Evolutionary conservation across 805 yeast genomes (phyloP).

Genomic region (Yamadazyma philogaea): DNA sequence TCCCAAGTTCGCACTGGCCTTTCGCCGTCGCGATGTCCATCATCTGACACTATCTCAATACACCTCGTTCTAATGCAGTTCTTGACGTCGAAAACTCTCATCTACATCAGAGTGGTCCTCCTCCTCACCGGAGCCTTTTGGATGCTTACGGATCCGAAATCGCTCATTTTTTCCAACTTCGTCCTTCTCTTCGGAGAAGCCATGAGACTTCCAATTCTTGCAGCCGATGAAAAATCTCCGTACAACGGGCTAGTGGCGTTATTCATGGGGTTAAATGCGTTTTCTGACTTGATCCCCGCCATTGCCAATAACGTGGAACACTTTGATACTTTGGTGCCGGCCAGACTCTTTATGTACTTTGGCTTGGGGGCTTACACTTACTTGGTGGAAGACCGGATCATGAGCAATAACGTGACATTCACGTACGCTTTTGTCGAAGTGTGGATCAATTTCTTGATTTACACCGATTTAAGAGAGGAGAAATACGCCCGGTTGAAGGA

Average conservation of each 20-base stretch:
- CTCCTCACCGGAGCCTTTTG: conserved; percentile 44
- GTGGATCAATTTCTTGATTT: conserved; percentile 66
- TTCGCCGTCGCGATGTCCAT: too few species aligned
- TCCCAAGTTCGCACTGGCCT: too few species aligned
- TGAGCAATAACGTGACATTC: conserved; percentile 65
- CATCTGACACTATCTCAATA: too few species aligned
- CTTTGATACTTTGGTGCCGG: conserved; percentile 61
- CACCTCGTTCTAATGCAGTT: too few species aligned
- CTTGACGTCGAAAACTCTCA: conserved; percentile 47
- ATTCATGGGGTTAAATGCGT: conserved; percentile 41
- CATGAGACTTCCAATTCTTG: conserved; percentile 45
- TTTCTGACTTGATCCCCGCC: conserved; percentile 60
- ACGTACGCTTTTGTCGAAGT: conserved; percentile 60
- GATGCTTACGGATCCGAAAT: conserved; percentile 47
- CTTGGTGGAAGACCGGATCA: conserved; percentile 37
- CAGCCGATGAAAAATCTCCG: conserved; percentile 36
- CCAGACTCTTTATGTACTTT: conserved; percentile 51
- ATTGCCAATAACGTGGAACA: conserved; percentile 45
- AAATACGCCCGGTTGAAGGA: conserved; percentile 47
- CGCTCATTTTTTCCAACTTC: conserved; percentile 44
- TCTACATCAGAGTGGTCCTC: conserved; percentile 46
- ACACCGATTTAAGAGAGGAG: conserved; percentile 63
- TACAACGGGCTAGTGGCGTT: conserved; percentile 50
- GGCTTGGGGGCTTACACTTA: conserved; percentile 49
- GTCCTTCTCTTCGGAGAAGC: conserved; percentile 56